These are phyloP conservation scores for Tricladium varicosporioides DNA, from an alignment of 2,329 filamentous ascomycete genomes.

Conservation along the genomic window DNA sequence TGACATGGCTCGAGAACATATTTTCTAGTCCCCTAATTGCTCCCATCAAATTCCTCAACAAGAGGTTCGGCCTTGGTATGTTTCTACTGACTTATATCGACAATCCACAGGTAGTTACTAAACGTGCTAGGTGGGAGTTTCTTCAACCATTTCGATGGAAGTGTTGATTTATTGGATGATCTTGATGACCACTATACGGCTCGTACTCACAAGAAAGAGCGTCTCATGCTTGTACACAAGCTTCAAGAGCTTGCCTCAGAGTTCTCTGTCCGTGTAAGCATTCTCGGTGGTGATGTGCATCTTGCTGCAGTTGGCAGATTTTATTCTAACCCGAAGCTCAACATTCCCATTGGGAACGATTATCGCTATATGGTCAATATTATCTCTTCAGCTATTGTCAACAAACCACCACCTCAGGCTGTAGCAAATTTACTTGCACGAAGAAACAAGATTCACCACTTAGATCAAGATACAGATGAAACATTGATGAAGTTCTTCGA, in stretches of 20 bases:
- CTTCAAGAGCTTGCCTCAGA: slow-evolving; percentile 82
- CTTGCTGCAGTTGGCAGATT: slow-evolving; percentile 90
- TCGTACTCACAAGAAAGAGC: slow-evolving; percentile 85
- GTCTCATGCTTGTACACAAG: slow-evolving; percentile 72
- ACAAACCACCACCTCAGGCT: slow-evolving; percentile 83
- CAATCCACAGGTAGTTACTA: background rate
- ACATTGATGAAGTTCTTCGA: slow-evolving; percentile 91
- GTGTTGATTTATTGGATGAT: slow-evolving; percentile 87
- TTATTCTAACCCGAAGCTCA: slow-evolving; percentile 82
- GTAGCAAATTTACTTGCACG: slow-evolving; percentile 89
- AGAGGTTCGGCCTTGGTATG: slow-evolving; percentile 74
- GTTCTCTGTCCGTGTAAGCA: slow-evolving; percentile 86
- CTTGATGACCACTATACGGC: slow-evolving; percentile 96
- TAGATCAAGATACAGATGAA: slow-evolving; percentile 77
- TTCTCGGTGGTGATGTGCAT: slow-evolving; percentile 92
- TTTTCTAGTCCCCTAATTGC: slow-evolving; percentile 83
- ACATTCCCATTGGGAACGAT: slow-evolving; percentile 76
- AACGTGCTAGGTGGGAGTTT: slow-evolving; percentile 61
- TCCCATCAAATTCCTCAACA: slow-evolving; percentile 85
- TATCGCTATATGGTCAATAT: slow-evolving; percentile 95
- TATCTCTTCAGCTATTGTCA: slow-evolving; percentile 91
- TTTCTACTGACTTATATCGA: slow-evolving; percentile 5
- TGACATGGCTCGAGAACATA: slow-evolving; percentile 97
- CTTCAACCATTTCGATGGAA: slow-evolving; percentile 94
- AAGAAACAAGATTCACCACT: slow-evolving; percentile 78